Percentiles rank a stretch among this genome's conserved stretches.
Evolutionary conservation across 2,329 filamentous ascomycete species (phyloP).

Genomic region (Beauveria rudraprayagi): DNA sequence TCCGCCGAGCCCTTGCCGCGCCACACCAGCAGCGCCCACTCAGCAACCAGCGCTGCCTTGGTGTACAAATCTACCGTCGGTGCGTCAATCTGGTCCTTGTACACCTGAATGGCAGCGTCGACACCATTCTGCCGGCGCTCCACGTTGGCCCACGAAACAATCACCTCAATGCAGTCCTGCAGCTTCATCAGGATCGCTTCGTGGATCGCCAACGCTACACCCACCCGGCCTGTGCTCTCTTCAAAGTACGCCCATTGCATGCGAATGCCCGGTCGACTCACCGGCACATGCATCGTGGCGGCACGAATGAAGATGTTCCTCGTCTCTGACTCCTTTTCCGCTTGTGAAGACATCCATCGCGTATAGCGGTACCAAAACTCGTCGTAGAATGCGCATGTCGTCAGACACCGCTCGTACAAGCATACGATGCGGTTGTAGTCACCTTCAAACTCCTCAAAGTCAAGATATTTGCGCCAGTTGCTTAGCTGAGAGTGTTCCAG

Average conservation of each 20-base stretch:
- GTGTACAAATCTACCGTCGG: conserved; percentile 65
- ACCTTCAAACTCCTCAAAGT: conserved; percentile 86
- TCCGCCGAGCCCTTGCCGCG: conserved; percentile 74
- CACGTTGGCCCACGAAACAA: conserved; percentile 80
- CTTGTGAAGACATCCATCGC: conserved; percentile 81
- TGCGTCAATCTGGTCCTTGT: conserved; percentile 72
- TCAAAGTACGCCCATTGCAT: conserved; percentile 94
- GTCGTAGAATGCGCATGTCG: conserved; percentile 89
- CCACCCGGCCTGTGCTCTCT: conserved; percentile 69
- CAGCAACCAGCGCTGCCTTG: conserved; percentile 78
- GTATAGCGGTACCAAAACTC: conserved; percentile 98
- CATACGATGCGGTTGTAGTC: conserved; percentile 68
- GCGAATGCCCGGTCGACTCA: conserved; percentile 74
- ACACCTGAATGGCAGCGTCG: conserved; percentile 75
- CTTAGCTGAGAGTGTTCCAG: conserved; percentile 74
- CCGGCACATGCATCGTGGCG: conserved; percentile 74
- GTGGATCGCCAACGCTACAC: conserved; percentile 78
- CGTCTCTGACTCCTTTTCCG: conserved; percentile 77
- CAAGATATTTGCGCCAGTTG: conserved; percentile 94
- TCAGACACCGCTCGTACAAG: conserved; percentile 87
- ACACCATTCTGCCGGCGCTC: conserved; percentile 75
- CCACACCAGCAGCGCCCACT: conserved; percentile 84
- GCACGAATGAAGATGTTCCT: conserved; percentile 88
- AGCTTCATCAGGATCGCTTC: conserved; percentile 67
- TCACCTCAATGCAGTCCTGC: conserved; percentile 78